Base-by-base conservation (phyloP, 164 flowering plant genomes). In the Dillenia suffruticosa region DNA sequence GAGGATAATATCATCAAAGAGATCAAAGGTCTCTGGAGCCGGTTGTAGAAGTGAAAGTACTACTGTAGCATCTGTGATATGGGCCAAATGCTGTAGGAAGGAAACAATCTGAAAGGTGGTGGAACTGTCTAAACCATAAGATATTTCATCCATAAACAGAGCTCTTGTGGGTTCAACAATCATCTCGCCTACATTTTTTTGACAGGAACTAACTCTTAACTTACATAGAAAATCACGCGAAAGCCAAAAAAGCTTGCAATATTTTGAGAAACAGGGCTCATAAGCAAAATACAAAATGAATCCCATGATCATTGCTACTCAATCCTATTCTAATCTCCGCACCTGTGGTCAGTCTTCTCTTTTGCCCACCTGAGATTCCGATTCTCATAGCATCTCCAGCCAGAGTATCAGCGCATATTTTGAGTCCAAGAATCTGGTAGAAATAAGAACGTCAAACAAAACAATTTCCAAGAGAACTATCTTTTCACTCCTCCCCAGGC, bases 141-240 rank as follows among this genome's bases (percentile, higher is more conserved):
- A 76, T 69, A 84, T 84, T 62, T 81, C 84, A 71, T 84, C 88
- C 88, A 84, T 80, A 52, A 84, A 75, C 5, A 84, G 72, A 16
- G 82, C 79, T 69, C 64, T 84, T 15, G 74, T 71, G 12, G 86
- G 84, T 14, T 84, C 84, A 1, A 82, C 79, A 19, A 80, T 70
- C 81, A 84, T 80, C 67, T 83, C 85, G 55, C 85, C 85, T 83
- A 57, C 58, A 59, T 40, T 26, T 2, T 26, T 2, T 2, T 26
- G 5, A 2, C 2, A 26, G 40, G 40, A 26, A 26, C 1, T 26
- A 26, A 26, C 40, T 26, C 2, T 19, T 19, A 26, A 26, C 5
- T 26, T 26, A 26, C 26, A 26, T 26, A 26, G 2, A 26, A 1
- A 26, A 26, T 5, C 40, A 26, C 2, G 40, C 5, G 0, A 26